A percentile compares a stretch with the other conserved stretches of the same genome.
Conservation (phyloP, 23 red algal species). For the Chondrus crispus region DNA sequence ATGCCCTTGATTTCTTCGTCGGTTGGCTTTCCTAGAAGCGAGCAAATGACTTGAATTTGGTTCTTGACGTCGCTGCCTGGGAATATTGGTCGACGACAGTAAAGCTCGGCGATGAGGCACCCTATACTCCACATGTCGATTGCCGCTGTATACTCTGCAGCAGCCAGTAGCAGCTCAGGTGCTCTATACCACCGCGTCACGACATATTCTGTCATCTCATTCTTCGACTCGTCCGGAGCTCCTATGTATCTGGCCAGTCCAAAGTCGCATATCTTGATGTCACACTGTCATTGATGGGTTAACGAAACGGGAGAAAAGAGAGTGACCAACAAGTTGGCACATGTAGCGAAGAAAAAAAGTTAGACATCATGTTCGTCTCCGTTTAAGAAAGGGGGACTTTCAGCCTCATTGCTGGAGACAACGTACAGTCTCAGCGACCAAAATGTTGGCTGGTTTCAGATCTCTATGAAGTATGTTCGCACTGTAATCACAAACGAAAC, state of each 20-base stretch:
- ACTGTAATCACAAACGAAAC: no score
- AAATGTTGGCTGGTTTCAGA: conserved; percentile 86
- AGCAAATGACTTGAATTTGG: conserved; percentile 72
- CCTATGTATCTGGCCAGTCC: conserved; percentile 82
- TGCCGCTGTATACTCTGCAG: conserved; percentile 77
- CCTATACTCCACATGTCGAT: conserved; percentile 98
- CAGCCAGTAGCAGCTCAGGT: conserved; percentile 88
- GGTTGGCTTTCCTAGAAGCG: conserved; percentile 64
- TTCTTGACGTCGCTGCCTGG: conserved; percentile 86
- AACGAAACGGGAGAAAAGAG: not conserved
- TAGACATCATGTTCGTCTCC: not conserved
- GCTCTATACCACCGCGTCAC: conserved; percentile 90
- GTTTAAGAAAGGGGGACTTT: not conserved
- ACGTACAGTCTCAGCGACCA: conserved; percentile 74
- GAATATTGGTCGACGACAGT: conserved; percentile 78
- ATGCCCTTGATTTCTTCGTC: conserved; percentile 39
- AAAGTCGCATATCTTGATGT: conserved; percentile 90
- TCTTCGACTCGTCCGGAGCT: conserved; percentile 44
- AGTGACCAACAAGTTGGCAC: not conserved
- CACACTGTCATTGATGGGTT: conserved; percentile 30
- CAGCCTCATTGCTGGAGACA: no score
- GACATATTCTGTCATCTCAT: conserved; percentile 84
- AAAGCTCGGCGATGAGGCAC: conserved; percentile 90
- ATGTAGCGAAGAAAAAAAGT: not conserved
- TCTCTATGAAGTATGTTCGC: conserved; percentile 85